Conservation (phyloP, 352 stramenopile species). For the Phytophthora foliorum region DNA sequence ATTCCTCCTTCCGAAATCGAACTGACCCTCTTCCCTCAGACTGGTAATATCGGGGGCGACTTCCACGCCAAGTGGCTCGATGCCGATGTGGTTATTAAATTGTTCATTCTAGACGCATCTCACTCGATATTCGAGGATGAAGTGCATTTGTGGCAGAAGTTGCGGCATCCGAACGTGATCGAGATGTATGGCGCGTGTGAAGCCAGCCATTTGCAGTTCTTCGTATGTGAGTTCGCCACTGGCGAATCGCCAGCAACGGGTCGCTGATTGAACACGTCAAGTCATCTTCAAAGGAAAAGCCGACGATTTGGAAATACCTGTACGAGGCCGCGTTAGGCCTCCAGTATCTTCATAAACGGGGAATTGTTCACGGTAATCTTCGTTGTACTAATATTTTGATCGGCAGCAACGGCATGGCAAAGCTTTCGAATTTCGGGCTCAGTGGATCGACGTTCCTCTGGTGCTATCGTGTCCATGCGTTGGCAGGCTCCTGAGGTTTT, state of each 20-base stretch:
- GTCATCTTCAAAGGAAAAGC: neutral
- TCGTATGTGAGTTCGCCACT: constrained; percentile 28
- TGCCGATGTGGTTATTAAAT: constrained; percentile 10
- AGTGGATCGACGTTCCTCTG: neutral
- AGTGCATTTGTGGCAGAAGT: constrained; percentile 1
- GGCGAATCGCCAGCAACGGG: constrained; percentile 2
- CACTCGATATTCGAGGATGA: neutral
- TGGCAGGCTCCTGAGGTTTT: constrained; percentile 24
- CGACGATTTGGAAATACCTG: constrained; percentile 17
- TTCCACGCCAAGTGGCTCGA: constrained; percentile 18
- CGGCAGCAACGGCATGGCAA: constrained; percentile 23
- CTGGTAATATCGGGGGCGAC: constrained; percentile 1
- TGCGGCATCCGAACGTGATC: constrained; percentile 22
- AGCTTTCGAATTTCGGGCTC: constrained; percentile 42
- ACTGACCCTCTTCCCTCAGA: neutral
- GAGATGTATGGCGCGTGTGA: constrained; percentile 19
- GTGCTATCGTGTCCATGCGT: neutral
- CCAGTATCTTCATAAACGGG: constrained; percentile 15
- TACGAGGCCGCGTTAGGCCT: constrained; percentile 13
- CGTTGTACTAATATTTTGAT: constrained; percentile 46
- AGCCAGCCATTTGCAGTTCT: constrained; percentile 9
- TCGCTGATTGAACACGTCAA: constrained; percentile 7
- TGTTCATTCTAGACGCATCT: neutral
- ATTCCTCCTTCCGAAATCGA: constrained; percentile 7
- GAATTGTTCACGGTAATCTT: constrained; percentile 36